Evolutionary conservation across 352 stramenopile species (phyloP), one percentile per base, ranked within the genome.

Genomic region (Phytophthora brassicae): DNA sequence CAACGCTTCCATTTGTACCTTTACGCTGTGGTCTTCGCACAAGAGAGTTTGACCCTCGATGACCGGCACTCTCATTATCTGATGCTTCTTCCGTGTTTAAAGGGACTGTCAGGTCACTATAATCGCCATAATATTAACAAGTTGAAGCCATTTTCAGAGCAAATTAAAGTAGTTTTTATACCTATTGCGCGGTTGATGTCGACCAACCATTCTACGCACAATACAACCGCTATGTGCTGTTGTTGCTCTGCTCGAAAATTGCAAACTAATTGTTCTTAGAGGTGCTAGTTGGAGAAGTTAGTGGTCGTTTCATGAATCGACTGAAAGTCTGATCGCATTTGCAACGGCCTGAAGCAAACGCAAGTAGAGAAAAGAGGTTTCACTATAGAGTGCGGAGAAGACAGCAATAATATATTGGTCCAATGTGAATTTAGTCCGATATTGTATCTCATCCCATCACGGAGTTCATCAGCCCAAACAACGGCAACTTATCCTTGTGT

Each of bases 41-140:
- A 2, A 73, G 42, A 8, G 66, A 73, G 49, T 66, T 69, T 2
- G 66, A 69, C 2, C 33, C 60, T 23, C 55, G 66, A 29, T 17
- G 59, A 29, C 52, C 66, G 2, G 28, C 49, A n/a, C 41, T 66
- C 13, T 72, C 58, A 6, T 56, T 31, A 23, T 72, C 64, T 0
- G 64, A 72, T 12, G 44, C 22, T 17, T 61, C 60, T 14, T 43
- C 60, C 5, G 50, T 54, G 26, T 67, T 38, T 49, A 74, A 46
- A 2, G 66, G 66, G 41, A 56, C 66, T 2, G 60, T 74, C 35
- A 74, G 29, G 35, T 74, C 66, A 17, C 66, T 74, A 36, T 13
- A 60, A n/a, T 33, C 14, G 38, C 16, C 44, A 52, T 28, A 44
- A 19, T 13, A 17, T 14, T 43, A 33, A 23, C 26, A 31, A 24